phyloP scores from a whole-genome alignment of 169 alveolate genomes.

The Ichthyophthirius multifiliis region DNA sequence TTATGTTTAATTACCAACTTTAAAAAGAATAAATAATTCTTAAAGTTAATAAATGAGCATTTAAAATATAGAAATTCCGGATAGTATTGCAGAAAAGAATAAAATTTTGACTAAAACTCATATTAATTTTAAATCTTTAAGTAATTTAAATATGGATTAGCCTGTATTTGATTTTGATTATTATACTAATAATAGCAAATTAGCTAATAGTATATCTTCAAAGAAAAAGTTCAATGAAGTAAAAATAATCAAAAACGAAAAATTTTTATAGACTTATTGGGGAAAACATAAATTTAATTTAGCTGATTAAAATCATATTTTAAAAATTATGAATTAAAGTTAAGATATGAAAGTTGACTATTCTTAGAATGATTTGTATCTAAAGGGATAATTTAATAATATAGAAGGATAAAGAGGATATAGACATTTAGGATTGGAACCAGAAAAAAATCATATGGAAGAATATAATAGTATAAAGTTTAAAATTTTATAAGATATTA shows the following conservation, averaged over 20 bases:
- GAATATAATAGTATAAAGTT: too few relatives aligned
- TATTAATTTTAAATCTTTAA: not conserved
- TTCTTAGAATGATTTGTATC: not conserved
- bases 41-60: not conserved
- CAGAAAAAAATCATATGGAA: too few relatives aligned
- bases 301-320: not conserved
- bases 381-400: not conserved
- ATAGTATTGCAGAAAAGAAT: not conserved
- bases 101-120: not conserved
- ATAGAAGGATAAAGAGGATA: not conserved
- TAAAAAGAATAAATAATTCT: not conserved
- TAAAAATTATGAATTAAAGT: not conserved
- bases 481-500: too few relatives aligned
- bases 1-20: not conserved
- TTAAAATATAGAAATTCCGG: not conserved
- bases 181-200: not conserved
- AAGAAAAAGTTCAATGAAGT: not conserved
- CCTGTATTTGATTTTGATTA: not conserved
- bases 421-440: not conserved
- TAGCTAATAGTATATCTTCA: not conserved
- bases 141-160: not conserved
- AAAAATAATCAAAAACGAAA: not conserved
- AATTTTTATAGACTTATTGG: not conserved
- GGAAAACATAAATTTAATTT: not conserved
- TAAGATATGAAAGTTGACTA: not conserved